A percentile compares a stretch with the other conserved stretches of the same genome.
These are phyloP conservation scores for Beauveria pseudobassiana DNA, from an alignment of 2,329 filamentous ascomycete genomes.

Conservation along the genomic window DNA sequence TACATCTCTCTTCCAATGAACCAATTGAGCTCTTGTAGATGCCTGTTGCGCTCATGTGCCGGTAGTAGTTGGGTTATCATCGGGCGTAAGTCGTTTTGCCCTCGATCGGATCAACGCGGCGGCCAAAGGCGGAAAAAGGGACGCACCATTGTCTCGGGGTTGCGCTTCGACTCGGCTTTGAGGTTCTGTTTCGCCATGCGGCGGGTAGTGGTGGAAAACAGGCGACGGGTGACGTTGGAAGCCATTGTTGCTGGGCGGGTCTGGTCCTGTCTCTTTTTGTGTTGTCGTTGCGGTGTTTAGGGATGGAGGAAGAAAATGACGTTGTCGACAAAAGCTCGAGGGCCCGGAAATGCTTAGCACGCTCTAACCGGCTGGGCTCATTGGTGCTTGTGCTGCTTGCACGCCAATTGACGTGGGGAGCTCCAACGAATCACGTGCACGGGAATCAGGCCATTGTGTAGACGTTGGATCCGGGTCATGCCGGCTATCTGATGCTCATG, in stretches of 20 bases:
- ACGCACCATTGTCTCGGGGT: slow-evolving; percentile 40
- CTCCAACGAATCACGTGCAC: slow-evolving; percentile 11
- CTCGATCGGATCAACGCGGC: not conserved
- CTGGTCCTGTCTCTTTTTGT: too few species aligned
- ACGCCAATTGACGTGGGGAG: not conserved
- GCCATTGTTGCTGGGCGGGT: slow-evolving; percentile 31
- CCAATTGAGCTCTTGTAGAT: not conserved
- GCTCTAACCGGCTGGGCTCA: not conserved
- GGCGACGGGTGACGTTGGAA: slow-evolving; percentile 47
- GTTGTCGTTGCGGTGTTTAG: not conserved
- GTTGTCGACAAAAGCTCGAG: not conserved
- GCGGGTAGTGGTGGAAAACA: slow-evolving; percentile 47
- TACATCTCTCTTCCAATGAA: not conserved
- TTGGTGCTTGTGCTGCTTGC: not conserved
- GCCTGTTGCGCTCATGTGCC: not conserved
- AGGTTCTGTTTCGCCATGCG: slow-evolving; percentile 43
- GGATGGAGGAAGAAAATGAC: not conserved
- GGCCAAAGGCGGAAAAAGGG: slow-evolving; percentile 20
- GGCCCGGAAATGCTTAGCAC: not conserved
- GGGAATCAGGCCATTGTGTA: slow-evolving; percentile 4
- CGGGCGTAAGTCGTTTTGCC: not conserved
- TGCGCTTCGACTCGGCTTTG: slow-evolving; percentile 51
- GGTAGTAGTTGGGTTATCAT: too few species aligned
- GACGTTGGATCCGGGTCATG: slow-evolving; percentile 1
- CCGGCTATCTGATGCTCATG: not conserved